phyloP scores from a whole-genome alignment of 495 filamentous ascomycete species.

The Trichoderma parareesei region DNA sequence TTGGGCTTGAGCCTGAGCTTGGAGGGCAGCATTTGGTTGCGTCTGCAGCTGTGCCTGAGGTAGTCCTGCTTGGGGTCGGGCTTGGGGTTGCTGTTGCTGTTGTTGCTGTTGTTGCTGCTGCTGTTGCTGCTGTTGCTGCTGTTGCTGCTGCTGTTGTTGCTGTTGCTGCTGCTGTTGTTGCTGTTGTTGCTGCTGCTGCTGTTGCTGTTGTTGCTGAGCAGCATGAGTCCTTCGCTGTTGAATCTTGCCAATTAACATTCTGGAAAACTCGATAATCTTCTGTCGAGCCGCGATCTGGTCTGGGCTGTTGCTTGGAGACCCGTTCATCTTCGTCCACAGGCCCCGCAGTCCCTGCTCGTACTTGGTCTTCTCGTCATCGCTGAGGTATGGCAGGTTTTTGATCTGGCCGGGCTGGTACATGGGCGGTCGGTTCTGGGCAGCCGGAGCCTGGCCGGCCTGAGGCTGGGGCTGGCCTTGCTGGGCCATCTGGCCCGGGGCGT shows the following conservation, averaged over 20 bases:
- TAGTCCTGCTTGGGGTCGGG: conserved; percentile 17
- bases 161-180: conserved; percentile 14
- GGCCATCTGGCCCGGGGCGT: conserved; percentile 7
- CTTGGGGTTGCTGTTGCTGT: conserved; percentile 8
- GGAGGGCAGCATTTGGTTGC: conserved; percentile 17
- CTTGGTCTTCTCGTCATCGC: conserved; percentile 54
- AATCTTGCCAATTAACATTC: conserved; percentile 53
- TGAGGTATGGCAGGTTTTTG: conserved; percentile 33
- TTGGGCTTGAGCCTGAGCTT: conserved; percentile 20
- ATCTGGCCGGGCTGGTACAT: conserved; percentile 42
- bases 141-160: conserved; percentile 18
- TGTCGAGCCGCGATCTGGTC: conserved; percentile 55
- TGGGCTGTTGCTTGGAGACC: conserved; percentile 40
- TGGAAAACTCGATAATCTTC: conserved; percentile 57
- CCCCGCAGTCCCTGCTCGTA: conserved; percentile 55
- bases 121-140: conserved; percentile 13
- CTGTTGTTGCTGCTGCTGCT: conserved; percentile 14
- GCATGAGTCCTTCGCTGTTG: conserved; percentile 20
- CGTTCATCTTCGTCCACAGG: conserved; percentile 55
- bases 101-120: conserved; percentile 16
- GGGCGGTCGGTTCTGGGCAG: conserved; percentile 8
- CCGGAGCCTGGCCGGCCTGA: conserved; percentile 1
- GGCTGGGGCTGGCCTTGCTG: conserved; percentile 11
- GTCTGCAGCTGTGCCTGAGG: conserved; percentile 15
- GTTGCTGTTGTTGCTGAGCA: conserved; percentile 17